Percentiles rank a stretch among this genome's conserved stretches.
phyloP scores from a whole-genome alignment of 495 filamentous ascomycete genomes.

The Lentithecium fluviatile region DNA sequence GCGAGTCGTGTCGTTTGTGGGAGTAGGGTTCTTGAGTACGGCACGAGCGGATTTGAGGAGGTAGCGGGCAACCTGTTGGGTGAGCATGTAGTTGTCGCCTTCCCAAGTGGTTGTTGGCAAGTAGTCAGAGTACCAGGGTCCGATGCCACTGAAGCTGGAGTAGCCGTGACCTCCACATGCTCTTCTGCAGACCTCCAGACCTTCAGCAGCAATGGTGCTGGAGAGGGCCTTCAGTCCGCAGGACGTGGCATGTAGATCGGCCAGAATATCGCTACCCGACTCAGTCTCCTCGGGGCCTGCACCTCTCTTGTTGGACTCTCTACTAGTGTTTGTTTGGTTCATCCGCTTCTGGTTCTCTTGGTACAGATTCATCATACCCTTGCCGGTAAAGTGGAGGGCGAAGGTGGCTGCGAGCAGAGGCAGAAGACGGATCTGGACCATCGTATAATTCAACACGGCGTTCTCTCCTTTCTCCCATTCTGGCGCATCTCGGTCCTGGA shows the following conservation, averaged over 20 bases:
- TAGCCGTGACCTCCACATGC: conserved; percentile 77
- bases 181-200: conserved; percentile 67
- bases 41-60: conserved; percentile 64
- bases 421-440: conserved; percentile 69
- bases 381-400: conserved; percentile 71
- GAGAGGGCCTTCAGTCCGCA: conserved; percentile 70
- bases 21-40: conserved; percentile 55
- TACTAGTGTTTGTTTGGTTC: conserved; percentile 46
- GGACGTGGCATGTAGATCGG: conserved; percentile 71
- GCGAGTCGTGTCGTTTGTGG: conserved; percentile 57
- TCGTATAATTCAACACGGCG: conserved; percentile 72
- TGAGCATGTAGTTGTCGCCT: conserved; percentile 77
- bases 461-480: conserved; percentile 58
- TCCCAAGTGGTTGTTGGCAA: conserved; percentile 67
- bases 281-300: conserved; percentile 64
- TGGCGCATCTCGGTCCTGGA: conserved; percentile 64
- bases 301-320: conserved; percentile 51
- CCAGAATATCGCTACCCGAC: conserved; percentile 63
- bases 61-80: conserved; percentile 74
- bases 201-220: conserved; percentile 65
- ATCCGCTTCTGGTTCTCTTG: conserved; percentile 64
- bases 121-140: conserved; percentile 66
- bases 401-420: conserved; percentile 72
- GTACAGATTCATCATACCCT: conserved; percentile 66
- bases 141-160: conserved; percentile 66